A percentile compares a stretch with the other conserved stretches of the same genome.
Conservation (phyloP, 345 rosid genomes). For the Clausena lansium region DNA sequence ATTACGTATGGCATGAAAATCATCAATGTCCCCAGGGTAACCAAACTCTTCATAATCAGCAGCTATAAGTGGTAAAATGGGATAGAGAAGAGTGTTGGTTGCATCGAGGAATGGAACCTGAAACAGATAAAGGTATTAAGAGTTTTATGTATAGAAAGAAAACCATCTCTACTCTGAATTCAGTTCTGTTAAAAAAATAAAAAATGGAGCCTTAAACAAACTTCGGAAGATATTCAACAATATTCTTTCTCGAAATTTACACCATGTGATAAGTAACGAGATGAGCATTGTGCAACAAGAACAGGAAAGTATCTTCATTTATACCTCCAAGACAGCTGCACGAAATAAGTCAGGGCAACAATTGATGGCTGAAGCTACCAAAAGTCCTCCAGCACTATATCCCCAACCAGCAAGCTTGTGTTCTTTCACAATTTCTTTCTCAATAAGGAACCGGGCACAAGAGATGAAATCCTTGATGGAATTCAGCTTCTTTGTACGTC, state of each 20-base stretch:
- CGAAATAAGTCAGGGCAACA: constrained; percentile 60
- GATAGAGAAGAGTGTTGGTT: constrained; percentile 78
- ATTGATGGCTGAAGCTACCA: constrained; percentile 92
- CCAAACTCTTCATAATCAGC: constrained; percentile 94
- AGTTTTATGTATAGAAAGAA: not conserved
- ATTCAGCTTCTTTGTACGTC: constrained; percentile 59
- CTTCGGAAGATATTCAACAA: not conserved
- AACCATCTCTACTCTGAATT: constrained; percentile 1
- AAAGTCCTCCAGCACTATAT: constrained; percentile 88
- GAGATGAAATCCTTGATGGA: constrained; percentile 73
- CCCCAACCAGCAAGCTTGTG: constrained; percentile 91
- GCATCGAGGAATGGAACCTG: constrained; percentile 95
- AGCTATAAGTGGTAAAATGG: constrained; percentile 73
- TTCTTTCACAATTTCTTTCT: constrained; percentile 60
- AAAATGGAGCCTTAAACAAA: not conserved
- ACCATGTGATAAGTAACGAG: not conserved
- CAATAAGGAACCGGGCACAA: constrained; percentile 72
- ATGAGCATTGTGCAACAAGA: not conserved
- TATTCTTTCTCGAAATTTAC: not conserved
- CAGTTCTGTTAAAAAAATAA: not conserved
- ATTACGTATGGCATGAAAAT: constrained; percentile 66
- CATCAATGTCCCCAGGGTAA: constrained; percentile 71
- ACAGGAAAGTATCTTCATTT: not conserved
- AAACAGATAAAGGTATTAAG: constrained; percentile 1
- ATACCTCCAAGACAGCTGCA: constrained; percentile 84